Base-by-base conservation (phyloP, 192 early-diverging fungal species). In the Umbelopsis sp. region DNA sequence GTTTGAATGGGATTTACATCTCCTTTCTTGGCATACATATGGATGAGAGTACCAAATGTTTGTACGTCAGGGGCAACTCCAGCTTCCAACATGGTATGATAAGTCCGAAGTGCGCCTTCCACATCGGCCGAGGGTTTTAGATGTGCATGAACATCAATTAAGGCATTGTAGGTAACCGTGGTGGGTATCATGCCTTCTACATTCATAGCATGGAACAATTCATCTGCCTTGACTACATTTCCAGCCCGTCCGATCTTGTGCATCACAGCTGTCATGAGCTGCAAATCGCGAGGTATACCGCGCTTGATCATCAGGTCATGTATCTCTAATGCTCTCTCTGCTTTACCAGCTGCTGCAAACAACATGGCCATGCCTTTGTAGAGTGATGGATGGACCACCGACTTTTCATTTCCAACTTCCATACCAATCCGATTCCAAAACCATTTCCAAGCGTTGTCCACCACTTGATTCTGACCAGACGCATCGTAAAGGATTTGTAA, bases 21-120 rank as follows among this genome's bases (percentile, higher is more conserved):
- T 1, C 78, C 78, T 50, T 78, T 55, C n/a, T 78, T 55, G 4
- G 81, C 83, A 69, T 77, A 81, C 67, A 88, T 71, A 27, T 77
- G 76, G 27, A 88, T 82, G 18, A 88, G 70, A 9, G 81, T 81
- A 46, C 82, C 82, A 51, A 80, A 86, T 1, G 81, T 86, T 9
- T 74, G 69, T 48, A 73, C 67, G 69, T 84, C 80, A 2, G 86
- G 86, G 22, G 48, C 11, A 7, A 82, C 64, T 1, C 71, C 71
- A 16, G 75, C 51, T 37, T 67, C 69, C 2, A 75, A 18, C 77
- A 88, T 77, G 21, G 68, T 73, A 0, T 68, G 67, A 66, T 80
- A 88, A 23, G 80, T 70, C 33, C 69, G 49, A 50, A 66, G 73
- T 2, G 81, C 81, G 4, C 81, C 82, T 20, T 80, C 69, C 4